Evolutionary conservation across 2,329 filamentous ascomycete genomes (phyloP).

Genomic region (Hawksworthiomyces lignivorus): DNA sequence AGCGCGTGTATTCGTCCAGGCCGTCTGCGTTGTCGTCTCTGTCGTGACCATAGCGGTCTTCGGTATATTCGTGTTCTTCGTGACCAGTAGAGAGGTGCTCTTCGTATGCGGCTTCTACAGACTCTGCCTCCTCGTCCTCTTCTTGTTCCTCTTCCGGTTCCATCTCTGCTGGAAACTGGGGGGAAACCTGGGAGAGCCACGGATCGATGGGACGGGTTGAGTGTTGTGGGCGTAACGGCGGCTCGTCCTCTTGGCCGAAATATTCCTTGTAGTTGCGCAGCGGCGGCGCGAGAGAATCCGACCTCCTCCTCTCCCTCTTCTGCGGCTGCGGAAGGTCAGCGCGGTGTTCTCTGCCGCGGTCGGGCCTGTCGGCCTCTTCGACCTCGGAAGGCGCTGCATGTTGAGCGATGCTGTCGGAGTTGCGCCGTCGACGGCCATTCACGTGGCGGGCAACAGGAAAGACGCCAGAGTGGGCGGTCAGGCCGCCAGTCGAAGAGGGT

Average conservation of each 20-base stretch:
- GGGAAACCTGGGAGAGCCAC: constrained; percentile 12
- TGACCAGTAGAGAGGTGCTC: no score
- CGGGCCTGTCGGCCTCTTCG: neutral
- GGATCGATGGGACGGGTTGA: constrained; percentile 10
- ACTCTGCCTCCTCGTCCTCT: neutral
- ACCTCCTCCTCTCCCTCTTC: constrained; percentile 8
- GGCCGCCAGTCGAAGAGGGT: constrained; percentile 6
- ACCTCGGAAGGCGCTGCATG: neutral
- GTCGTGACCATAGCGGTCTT: neutral
- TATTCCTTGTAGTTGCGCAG: constrained; percentile 3
- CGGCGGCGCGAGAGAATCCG: constrained; percentile 12
- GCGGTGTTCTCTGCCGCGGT: constrained; percentile 3
- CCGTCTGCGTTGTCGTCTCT: neutral
- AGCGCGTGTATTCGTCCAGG: constrained; percentile 15
- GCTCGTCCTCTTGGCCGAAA: neutral
- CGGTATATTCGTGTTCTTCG: neutral
- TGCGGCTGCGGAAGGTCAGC: no score
- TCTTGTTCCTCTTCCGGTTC: constrained; percentile 3
- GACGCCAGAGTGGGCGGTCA: constrained; percentile 5
- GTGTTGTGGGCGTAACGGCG: neutral
- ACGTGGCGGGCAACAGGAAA: constrained; percentile 13
- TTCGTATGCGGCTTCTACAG: neutral
- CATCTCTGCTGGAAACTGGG: neutral
- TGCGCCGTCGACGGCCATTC: constrained; percentile 17
- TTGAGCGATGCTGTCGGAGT: constrained; percentile 17